phyloP scores from a whole-genome alignment of 2,329 filamentous ascomycete species.

The Ascochyta lentis region DNA sequence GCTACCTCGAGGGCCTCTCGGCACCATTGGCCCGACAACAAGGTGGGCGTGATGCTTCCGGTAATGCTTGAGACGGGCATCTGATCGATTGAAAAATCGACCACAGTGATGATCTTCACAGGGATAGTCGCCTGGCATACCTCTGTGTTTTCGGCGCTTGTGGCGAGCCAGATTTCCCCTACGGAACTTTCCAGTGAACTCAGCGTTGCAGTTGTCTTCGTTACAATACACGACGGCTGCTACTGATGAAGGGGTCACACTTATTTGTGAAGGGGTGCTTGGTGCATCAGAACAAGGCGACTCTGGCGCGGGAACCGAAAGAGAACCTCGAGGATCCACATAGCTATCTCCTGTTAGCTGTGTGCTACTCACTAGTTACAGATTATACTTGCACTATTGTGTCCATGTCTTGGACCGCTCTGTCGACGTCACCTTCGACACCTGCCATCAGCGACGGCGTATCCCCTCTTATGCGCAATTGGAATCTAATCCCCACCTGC shows the following conservation, averaged over 20 bases:
- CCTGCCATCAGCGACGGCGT: not conserved
- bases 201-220: not conserved
- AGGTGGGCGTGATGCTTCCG: constrained; percentile 8
- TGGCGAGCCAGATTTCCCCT: not conserved
- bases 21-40: not conserved
- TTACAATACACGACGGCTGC: not conserved
- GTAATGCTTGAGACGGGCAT: constrained; percentile 15
- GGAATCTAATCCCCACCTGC: too few species aligned
- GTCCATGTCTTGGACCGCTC: not conserved
- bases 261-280: not conserved
- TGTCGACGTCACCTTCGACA: not conserved
- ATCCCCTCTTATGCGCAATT: not conserved
- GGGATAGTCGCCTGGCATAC: not conserved
- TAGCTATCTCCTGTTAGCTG: not conserved
- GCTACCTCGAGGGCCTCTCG: not conserved
- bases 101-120: constrained; percentile 1
- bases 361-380: not conserved
- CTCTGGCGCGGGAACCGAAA: not conserved
- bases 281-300: not conserved
- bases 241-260: not conserved
- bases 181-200: not conserved
- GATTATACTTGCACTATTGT: not conserved
- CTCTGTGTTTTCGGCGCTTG: not conserved
- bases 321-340: not conserved
- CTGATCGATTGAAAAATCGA: constrained; percentile 5